A percentile compares a stretch with the other conserved stretches of the same genome.
Evolutionary conservation across 495 filamentous ascomycete genomes (phyloP).

Genomic region (Zalerion maritima): DNA sequence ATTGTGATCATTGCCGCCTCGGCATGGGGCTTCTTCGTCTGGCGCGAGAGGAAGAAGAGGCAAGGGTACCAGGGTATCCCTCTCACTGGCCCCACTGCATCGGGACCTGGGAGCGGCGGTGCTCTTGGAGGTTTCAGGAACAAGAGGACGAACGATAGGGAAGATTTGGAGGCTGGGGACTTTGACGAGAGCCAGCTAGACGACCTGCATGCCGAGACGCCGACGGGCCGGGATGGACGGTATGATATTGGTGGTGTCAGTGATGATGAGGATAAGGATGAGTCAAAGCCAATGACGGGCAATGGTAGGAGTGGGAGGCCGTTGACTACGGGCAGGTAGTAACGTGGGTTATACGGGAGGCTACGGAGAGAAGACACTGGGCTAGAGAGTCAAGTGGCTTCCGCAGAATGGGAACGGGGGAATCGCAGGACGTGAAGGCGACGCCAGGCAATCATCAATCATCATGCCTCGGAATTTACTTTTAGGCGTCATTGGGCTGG

Average conservation of each 20-base stretch:
- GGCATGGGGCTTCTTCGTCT: conserved; percentile 76
- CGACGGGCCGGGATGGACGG: conserved; percentile 23
- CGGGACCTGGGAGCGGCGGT: conserved; percentile 9
- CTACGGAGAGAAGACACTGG: too few species aligned
- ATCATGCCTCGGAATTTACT: too few species aligned
- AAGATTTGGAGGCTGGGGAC: conserved; percentile 67
- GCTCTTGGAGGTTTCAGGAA: conserved; percentile 37
- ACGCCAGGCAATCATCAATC: too few species aligned
- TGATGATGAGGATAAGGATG: conserved; percentile 33
- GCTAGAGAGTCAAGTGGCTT: too few species aligned
- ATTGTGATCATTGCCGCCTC: conserved; percentile 67
- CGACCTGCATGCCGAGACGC: conserved; percentile 44
- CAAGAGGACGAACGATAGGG: conserved; percentile 20
- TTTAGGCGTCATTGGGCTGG: too few species aligned
- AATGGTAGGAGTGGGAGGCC: conserved; percentile 8
- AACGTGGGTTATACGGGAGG: too few species aligned
- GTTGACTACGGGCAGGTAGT: too few species aligned
- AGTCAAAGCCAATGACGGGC: conserved; percentile 10
- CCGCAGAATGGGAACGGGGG: too few species aligned
- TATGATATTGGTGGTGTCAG: conserved; percentile 48
- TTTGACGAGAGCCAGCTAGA: conserved; percentile 86
- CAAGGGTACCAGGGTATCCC: conserved; percentile 39
- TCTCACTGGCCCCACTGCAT: conserved; percentile 14
- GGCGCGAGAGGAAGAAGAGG: conserved; percentile 51
- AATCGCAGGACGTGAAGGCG: too few species aligned